Base-by-base conservation (phyloP, 2,329 filamentous ascomycete genomes). In the Penicillium sp. region DNA sequence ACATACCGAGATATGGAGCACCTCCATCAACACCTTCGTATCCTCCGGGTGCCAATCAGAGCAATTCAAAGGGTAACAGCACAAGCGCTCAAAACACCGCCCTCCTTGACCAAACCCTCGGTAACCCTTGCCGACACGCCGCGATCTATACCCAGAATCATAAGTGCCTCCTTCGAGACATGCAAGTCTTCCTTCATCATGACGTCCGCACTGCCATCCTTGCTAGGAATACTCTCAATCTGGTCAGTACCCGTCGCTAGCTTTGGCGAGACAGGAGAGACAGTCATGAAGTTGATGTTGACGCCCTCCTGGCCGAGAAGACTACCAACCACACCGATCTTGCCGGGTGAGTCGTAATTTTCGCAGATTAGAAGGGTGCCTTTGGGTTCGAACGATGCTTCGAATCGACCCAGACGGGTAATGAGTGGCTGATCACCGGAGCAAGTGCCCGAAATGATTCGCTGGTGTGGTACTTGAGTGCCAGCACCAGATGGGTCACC, bases 261-360 rank as follows among this genome's bases (percentile, higher is more conserved):
- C 30, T 70, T 68, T 7, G 63, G 63, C 1, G 70, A 75, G 2
- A 70, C 70, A 8, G 84, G 83, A 52, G 84, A 83, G 0, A 93
- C 91, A 71, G 86, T 88, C 91, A 94, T 95, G 72, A 89, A 93
- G 49, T 84, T 85, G 73, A 94, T 92, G 70, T 95, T 95, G 55
- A 95, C 87, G 0, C 86, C 87, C 40, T 89, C 84, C 40, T 82
- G 82, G 0, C 91, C 91, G 28, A 94, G 78, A 55, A 87, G 82
- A 60, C 83, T 87, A 0, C 91, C 91, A 2, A 95, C 91, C 40
- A 87, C 86, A 2, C 91, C 91, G 73, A 95, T 94, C 81, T 93
- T 93, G 11, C 91, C 91, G 0, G 90, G 90, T 65, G 88, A 84
- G 71, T 95, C 91, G 70, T 91, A 93, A 78, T 94, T 94, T 71